Conservation (phyloP, 139 green algal species). For the Volvox reticuliferus region DNA sequence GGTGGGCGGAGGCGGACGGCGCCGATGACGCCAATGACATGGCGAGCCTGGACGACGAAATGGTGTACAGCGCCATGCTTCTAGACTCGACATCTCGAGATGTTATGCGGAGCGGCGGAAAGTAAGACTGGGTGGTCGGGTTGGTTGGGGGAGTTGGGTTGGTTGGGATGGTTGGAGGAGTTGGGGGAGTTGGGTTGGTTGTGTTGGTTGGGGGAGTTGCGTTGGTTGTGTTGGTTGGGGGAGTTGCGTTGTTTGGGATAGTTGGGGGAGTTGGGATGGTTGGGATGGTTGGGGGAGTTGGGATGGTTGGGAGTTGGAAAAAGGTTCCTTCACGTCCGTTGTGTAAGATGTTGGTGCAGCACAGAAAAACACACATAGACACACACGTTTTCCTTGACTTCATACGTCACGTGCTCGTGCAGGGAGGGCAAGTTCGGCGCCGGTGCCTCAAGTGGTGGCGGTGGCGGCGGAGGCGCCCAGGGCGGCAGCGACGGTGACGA, state of each 20-base stretch:
- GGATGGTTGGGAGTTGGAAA: no score
- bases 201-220: no score
- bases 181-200: neutral
- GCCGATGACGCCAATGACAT: constrained; percentile 4
- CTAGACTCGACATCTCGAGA: neutral
- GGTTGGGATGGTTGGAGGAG: neutral
- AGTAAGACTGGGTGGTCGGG: neutral
- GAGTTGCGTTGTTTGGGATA: no score
- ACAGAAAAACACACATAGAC: neutral
- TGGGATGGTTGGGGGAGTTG: no score
- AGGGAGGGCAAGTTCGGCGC: constrained; percentile 25
- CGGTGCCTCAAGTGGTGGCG: neutral
- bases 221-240: no score
- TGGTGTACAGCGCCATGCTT: neutral
- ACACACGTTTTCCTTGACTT: neutral
- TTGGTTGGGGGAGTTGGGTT: neutral
- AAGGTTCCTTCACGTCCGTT: no score
- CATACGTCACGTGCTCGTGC: neutral
- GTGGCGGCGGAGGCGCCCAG: neutral
- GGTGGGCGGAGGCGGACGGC: constrained; percentile 32
- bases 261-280: no score
- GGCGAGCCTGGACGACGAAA: neutral
- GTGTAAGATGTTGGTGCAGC: no score
- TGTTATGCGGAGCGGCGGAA: neutral
- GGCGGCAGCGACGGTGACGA: constrained; percentile 6